Base-by-base conservation (phyloP, 306 rosid genomes). In the Arachis hypogaea region DNA sequence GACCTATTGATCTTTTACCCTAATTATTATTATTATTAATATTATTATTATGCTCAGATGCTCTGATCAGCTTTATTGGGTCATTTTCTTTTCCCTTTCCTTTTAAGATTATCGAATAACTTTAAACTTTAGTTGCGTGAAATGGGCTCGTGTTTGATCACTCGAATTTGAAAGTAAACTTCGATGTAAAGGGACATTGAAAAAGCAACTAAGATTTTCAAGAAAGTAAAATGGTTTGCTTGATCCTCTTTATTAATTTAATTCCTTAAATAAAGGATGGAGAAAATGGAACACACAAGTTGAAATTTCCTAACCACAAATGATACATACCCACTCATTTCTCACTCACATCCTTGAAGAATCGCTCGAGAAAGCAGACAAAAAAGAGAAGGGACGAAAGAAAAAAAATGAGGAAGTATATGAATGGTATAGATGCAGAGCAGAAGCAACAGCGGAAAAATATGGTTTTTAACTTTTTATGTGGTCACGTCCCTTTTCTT, bases 261-360 rank as follows among this genome's bases (percentile, higher is more conserved):
- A 69, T 76, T 76, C 65, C 79, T 38, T 65, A 55, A 68, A 81
- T 74, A 66, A 71, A 79, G 89, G 84, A 82, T 72, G 84, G 83
- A 86, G 78, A 81, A 72, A 69, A 78, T 68, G 68, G 67, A 76
- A 71, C 51, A 67, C 75, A 49, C 12, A 71, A 77, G 68, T 83
- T 77, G 73, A 66, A 80, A 61, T 69, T 50, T 69, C 81, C 65
- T n/a, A 69, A 73, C 44, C 68, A 60, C 59, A 29, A 58, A 52
- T 12, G 56, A 50, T 16, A 50, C 0, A 11, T 63, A 77, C 79
- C 84, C 85, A 88, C 88, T 77, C 89, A 87, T 80, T 74, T 82
- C 79, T 80, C 60, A 70, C 86, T 83, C 84, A 3, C 85, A 77
- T 83, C 88, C 85, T 73, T 46, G 72, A 89, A 87, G 87, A 90